Evolutionary conservation across 2,329 filamentous ascomycete genomes (phyloP), one percentile per base, ranked within the genome.

Genomic region (Thelonectria blattea): DNA sequence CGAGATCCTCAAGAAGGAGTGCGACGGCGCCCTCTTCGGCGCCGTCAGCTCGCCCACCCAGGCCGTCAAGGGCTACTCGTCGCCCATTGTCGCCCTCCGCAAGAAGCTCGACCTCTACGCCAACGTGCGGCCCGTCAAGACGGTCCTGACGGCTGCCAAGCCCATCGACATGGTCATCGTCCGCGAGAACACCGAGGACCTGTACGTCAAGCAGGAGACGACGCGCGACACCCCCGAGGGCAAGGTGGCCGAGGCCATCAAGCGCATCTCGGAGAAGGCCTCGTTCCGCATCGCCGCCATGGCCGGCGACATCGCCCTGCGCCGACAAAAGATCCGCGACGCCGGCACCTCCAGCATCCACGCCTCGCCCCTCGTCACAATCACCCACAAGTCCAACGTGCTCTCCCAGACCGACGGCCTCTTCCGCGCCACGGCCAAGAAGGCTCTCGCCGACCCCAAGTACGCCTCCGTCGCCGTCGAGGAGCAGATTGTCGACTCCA

Each of bases 381-480:
- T 99, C 76, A 98, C 95, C 51, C 95, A 99, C 85, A 99, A 99
- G 84, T 93, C 90, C 77, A 99, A 99, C 80, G 95, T 99, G 20
- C 86, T 99, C 27, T 93, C 90, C 45, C 94, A 98, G 78, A 98
- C 95, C 15, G 95, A 99, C 78, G 95, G 95, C 32, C 86, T 99
- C 49, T 99, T 99, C 88, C 89, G 95, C 68, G 83, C 89, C 69
- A 91, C 91, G 5, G 87, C 91, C 15, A 88, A 91, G 68, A 83
- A 83, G 30, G 92, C 91, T 4, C 88, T 98, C 9, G 83, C 87
- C 27, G 82, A 83, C 52, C 68, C 84, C 12, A 83, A 81, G 67
- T 97, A 91, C 81, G 78, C 68, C 62, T 78, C 77, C 52, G 81
- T 96, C 55, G 79, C 80, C 43, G 83, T 97, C 56, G 95, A 98